phyloP scores from a whole-genome alignment of 169 alveolate species.

The Cryptosporidium meleagridis region DNA sequence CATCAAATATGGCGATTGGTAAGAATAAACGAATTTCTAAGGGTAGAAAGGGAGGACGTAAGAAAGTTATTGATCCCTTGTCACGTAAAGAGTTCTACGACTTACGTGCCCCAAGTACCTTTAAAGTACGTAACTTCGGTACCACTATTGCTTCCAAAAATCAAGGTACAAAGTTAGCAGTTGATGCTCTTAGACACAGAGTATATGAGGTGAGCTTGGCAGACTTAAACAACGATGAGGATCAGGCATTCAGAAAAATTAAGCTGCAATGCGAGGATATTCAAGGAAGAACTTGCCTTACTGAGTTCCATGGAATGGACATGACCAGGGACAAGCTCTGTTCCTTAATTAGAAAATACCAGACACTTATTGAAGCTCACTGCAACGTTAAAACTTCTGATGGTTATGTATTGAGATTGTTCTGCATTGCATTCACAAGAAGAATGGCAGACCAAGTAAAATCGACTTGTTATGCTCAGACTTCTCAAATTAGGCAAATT shows the following conservation, averaged over 20 bases:
- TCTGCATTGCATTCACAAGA: slow-evolving; percentile 97
- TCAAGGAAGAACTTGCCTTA: slow-evolving; percentile 93
- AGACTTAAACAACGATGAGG: slow-evolving; percentile 94
- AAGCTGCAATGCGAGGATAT: slow-evolving; percentile 95
- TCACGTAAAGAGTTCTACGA: slow-evolving; percentile 96
- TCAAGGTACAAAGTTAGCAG: slow-evolving; percentile 94
- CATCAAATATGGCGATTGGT: slow-evolving; percentile 93
- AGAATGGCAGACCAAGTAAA: slow-evolving; percentile 93
- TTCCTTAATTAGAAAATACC: slow-evolving; percentile 96
- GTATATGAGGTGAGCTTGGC: slow-evolving; percentile 95
- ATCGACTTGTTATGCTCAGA: slow-evolving; percentile 96
- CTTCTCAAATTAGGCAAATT: slow-evolving; percentile 93
- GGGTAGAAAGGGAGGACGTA: slow-evolving; percentile 97
- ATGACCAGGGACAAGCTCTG: slow-evolving; percentile 97
- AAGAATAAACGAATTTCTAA: slow-evolving; percentile 96
- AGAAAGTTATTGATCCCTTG: slow-evolving; percentile 96
- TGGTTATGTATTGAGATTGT: slow-evolving; percentile 95
- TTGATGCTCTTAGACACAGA: slow-evolving; percentile 94
- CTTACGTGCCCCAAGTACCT: slow-evolving; percentile 94
- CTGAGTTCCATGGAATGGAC: slow-evolving; percentile 97
- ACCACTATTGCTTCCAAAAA: slow-evolving; percentile 95
- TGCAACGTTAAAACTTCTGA: slow-evolving; percentile 97
- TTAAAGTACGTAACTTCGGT: slow-evolving; percentile 93
- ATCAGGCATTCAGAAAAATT: slow-evolving; percentile 94
- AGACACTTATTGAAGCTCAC: slow-evolving; percentile 95